Conservation (phyloP, 352 stramenopile genomes). For the Globisporangium viniferum region DNA sequence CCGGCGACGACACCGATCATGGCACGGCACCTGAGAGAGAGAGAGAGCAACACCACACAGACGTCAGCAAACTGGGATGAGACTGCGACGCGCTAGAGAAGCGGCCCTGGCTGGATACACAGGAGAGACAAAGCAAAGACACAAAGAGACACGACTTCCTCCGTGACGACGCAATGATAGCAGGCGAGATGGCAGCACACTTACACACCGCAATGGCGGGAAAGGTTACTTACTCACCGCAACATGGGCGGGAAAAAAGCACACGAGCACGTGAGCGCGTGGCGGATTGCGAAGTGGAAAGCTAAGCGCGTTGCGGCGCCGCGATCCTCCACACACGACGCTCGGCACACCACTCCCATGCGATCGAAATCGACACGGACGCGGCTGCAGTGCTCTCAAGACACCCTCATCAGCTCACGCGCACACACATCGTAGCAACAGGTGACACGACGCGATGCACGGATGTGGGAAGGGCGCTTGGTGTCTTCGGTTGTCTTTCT, state of each 20-base stretch:
- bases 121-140: background rate
- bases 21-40: conserved; percentile 84
- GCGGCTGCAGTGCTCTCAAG: conserved; percentile 18
- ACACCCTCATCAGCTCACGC: background rate
- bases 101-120: background rate
- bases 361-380: conserved; percentile 15
- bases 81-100: background rate
- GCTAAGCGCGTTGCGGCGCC: conserved; percentile 21
- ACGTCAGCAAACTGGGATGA: conserved; percentile 9
- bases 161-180: background rate
- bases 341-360: conserved; percentile 6
- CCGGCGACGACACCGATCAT: conserved; percentile 98
- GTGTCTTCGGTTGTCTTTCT: conserved; percentile 8
- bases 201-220: conserved; percentile 31
- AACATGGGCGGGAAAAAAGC: conserved; percentile 51
- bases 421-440: background rate
- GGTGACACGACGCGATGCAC: background rate
- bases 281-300: background rate
- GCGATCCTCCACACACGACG: background rate
- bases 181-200: conserved; percentile 24
- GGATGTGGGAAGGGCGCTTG: background rate
- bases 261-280: conserved; percentile 11
- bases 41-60: conserved; percentile 21
- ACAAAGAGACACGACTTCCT: conserved; percentile 7
- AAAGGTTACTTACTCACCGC: conserved; percentile 85